phyloP scores from a whole-genome alignment of 768 basidiomycete species.

The Saitozyma podzolica region DNA sequence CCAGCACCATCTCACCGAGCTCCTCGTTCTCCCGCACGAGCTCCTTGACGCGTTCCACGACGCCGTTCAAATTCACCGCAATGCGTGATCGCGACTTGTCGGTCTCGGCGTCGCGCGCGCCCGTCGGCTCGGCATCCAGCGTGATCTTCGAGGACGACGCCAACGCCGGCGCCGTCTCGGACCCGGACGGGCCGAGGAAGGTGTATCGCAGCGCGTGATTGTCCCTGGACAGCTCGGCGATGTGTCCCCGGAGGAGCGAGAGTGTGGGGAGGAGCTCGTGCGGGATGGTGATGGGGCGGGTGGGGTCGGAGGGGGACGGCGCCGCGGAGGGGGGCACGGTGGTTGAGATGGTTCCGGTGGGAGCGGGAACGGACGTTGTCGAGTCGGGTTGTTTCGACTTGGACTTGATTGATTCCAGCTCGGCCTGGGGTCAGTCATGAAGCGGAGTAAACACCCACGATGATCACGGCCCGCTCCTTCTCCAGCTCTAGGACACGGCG shows the following conservation, averaged over 20 bases:
- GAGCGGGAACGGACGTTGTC: no score
- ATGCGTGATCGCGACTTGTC: no score
- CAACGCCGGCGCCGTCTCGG: no score
- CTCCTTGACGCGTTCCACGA: constrained; percentile 36
- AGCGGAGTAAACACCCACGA: constrained; percentile 11
- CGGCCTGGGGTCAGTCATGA: constrained; percentile 16
- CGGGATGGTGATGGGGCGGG: constrained; percentile 23
- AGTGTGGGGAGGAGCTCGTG: constrained; percentile 30
- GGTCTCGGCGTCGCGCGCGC: no score
- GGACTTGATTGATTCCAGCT: constrained; percentile 7
- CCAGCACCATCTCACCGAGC: constrained; percentile 41
- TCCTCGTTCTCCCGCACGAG: constrained; percentile 44
- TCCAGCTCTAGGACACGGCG: constrained; percentile 24
- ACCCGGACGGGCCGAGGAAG: constrained; percentile 14
- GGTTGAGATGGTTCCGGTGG: neutral
- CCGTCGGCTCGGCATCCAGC: neutral
- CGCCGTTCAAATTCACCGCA: constrained; percentile 29
- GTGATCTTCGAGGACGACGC: neutral
- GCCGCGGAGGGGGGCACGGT: constrained; percentile 8
- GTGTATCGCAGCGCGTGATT: constrained; percentile 43
- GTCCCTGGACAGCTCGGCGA: constrained; percentile 33
- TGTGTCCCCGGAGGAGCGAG: constrained; percentile 28
- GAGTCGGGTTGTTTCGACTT: no score
- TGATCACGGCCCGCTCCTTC: constrained; percentile 20
- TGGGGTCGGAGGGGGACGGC: neutral